phyloP scores from a whole-genome alignment of 2,329 filamentous ascomycete genomes.

The Ascochyta viciae-villosae region DNA sequence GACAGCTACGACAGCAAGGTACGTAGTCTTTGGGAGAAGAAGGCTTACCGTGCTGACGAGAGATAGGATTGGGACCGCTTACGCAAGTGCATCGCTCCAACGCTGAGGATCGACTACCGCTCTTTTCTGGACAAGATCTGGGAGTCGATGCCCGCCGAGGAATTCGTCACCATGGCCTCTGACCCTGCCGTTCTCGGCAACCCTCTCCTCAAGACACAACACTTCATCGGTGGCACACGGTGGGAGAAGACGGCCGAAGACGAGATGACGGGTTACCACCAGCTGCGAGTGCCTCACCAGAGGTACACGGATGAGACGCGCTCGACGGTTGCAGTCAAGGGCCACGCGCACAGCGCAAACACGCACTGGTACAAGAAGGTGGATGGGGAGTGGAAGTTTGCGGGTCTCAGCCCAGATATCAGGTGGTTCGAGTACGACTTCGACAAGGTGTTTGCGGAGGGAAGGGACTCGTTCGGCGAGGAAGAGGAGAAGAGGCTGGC shows the following conservation, averaged over 20 bases:
- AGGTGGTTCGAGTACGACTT: slow-evolving; percentile 64
- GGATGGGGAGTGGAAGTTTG: slow-evolving; percentile 66
- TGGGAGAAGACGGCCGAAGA: slow-evolving; percentile 59
- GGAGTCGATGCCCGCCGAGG: slow-evolving; percentile 63
- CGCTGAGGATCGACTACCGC: slow-evolving; percentile 71
- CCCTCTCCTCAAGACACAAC: slow-evolving; percentile 62
- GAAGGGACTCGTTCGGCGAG: slow-evolving; percentile 55
- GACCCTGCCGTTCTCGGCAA: slow-evolving; percentile 62
- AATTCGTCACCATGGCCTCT: slow-evolving; percentile 62
- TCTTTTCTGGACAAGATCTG: slow-evolving; percentile 63
- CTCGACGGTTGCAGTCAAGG: slow-evolving; percentile 59
- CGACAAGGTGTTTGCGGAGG: slow-evolving; percentile 61
- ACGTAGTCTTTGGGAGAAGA: slow-evolving; percentile 8
- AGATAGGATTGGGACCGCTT: slow-evolving; percentile 65
- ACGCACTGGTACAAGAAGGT: slow-evolving; percentile 64
- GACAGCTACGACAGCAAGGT: slow-evolving; percentile 70
- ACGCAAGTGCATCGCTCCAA: slow-evolving; percentile 68
- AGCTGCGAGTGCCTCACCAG: slow-evolving; percentile 66
- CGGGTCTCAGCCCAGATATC: slow-evolving; percentile 61
- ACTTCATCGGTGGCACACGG: slow-evolving; percentile 62
- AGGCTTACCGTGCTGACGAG: slow-evolving; percentile 3
- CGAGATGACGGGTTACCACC: slow-evolving; percentile 62
- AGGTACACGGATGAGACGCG: slow-evolving; percentile 59
- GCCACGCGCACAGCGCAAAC: slow-evolving; percentile 64
- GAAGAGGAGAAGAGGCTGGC: slow-evolving; percentile 36